Evolutionary conservation across 371 early-diverging fungal genomes (phyloP), one percentile per base, ranked within the genome.

Genomic region (Circinella minor): DNA sequence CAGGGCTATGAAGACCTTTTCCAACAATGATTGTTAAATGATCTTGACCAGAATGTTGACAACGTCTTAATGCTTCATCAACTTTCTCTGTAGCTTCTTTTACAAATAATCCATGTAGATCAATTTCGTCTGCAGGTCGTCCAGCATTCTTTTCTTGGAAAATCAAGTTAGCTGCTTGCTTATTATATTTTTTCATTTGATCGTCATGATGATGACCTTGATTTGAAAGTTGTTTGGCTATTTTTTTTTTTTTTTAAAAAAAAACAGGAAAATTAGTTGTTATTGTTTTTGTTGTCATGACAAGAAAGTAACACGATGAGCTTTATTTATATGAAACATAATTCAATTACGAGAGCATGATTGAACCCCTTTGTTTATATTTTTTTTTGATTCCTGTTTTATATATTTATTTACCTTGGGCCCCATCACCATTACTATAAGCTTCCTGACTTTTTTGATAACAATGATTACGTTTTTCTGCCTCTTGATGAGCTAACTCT

Each of bases 21-120:
- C 90, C 90, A 1, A 90, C 90, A 74, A 90, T 90, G 47, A 90
- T 90, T 10, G 79, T 72, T 55, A 90, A 69, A 69, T 83, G 67
- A 13, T 79, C 69, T 37, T 77, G 71, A 6, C 78, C 77, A 47
- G 81, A 73, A 55, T 68, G 65, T 68, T 87, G 73, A 63, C 88
- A 90, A 20, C 75, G 65, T 15, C 68, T 54, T 34, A 90, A 74
- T 14, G 87, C 83, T 66, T 80, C 81, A 54, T 87, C 86, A 4
- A 84, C 81, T 36, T 82, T 80, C 17, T 80, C 83, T 14, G 83
- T 61, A 0, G 90, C 90, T 71, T 90, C 90, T 61, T 74, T 75
- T 18, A 90, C 89, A 69, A 77, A 86, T 20, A 90, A 63, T 4
- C 88, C 89, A 38, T 90, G 90, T 18, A 90, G 62, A 75, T 90